phyloP scores from a whole-genome alignment of 176 grass and related monocot genomes.

The Cenchrus fungigraminus region DNA sequence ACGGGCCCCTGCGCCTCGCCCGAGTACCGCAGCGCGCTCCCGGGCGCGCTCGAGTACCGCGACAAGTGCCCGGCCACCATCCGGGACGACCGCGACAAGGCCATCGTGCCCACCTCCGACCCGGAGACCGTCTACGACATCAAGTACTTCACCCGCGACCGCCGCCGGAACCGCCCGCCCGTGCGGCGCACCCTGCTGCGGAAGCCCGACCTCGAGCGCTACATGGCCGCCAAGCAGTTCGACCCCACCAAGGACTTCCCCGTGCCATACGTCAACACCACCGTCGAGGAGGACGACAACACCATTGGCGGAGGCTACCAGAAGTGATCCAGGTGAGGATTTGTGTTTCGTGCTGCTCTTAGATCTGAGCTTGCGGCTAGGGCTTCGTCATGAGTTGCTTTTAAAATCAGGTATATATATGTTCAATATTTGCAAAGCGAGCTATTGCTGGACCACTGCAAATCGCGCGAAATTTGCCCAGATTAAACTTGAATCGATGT shows the following conservation, averaged over 20 bases:
- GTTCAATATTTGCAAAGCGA: background rate
- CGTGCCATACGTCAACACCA: slow-evolving; percentile 55
- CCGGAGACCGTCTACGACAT: slow-evolving; percentile 92
- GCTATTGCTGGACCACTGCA: background rate
- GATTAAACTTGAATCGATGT: background rate
- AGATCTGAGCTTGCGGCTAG: slow-evolving; percentile 45
- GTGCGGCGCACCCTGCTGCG: slow-evolving; percentile 74
- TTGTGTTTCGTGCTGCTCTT: background rate
- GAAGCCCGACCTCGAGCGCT: slow-evolving; percentile 77
- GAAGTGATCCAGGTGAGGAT: slow-evolving; percentile 57
- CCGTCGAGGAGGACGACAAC: slow-evolving; percentile 74
- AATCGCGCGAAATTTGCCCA: background rate
- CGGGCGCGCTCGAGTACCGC: slow-evolving; percentile 33
- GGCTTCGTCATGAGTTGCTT: background rate
- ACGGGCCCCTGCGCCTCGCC: slow-evolving; percentile 86
- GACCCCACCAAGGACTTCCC: slow-evolving; percentile 73
- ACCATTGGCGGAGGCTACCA: slow-evolving; percentile 79
- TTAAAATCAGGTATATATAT: background rate
- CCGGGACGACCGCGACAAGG: slow-evolving; percentile 30
- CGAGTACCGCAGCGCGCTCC: slow-evolving; percentile 48
- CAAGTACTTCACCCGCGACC: slow-evolving; percentile 87
- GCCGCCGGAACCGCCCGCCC: slow-evolving; percentile 73
- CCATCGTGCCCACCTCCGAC: slow-evolving; percentile 69
- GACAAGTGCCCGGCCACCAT: slow-evolving; percentile 65
- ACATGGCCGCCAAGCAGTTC: slow-evolving; percentile 92